Evolutionary conservation across 768 basidiomycete genomes (phyloP), one percentile per base, ranked within the genome.

Genomic region (Leucogyrophana mollusca): DNA sequence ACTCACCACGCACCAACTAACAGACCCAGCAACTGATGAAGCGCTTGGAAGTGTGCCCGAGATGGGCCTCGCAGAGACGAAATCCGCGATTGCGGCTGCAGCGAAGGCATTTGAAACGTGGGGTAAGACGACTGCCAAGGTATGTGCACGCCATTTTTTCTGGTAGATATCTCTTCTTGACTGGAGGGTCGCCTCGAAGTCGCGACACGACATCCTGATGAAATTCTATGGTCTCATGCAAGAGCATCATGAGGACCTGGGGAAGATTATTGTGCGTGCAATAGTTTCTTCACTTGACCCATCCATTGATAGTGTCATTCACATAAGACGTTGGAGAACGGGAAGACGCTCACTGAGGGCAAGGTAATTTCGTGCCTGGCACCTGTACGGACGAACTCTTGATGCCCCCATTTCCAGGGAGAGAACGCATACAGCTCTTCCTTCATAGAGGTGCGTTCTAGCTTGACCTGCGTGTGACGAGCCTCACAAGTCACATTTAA

Each of bases 21-120:
- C 47, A 95, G 94, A 97, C 71, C 95, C 95, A 23, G 90, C 93
- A 5, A 95, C 86, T 4, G 78, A 78, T 34, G 80, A 94, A 53
- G 79, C 80, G 48, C 79, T 97, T 36, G 95, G 94, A 11, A 83
- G 79, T 1, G 76, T 94, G 21, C 90, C 94, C 3, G 95, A 98
- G 60, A 90, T 96, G 86, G 88, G 86, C 9, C 60, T 90, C 35
- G 74, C 75, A 21, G 93, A 97, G 67, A 89, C 91, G 9, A 83
- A 83, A 56, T 73, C 82, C 52, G 96, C 94, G 21, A 93, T 98
- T 50, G 71, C 80, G 16, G 87, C 87, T 10, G 96, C 96, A 9
- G 67, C 73, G 5, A 79, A 73, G 39, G 90, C 94, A 0, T 92
- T 97, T 67, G 78, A 81, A 55, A 75, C 80, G 1, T 99, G 92